These are phyloP conservation scores for Sarcocystis neurona DNA, from an alignment of 169 alveolate genomes.

Conservation along the genomic window DNA sequence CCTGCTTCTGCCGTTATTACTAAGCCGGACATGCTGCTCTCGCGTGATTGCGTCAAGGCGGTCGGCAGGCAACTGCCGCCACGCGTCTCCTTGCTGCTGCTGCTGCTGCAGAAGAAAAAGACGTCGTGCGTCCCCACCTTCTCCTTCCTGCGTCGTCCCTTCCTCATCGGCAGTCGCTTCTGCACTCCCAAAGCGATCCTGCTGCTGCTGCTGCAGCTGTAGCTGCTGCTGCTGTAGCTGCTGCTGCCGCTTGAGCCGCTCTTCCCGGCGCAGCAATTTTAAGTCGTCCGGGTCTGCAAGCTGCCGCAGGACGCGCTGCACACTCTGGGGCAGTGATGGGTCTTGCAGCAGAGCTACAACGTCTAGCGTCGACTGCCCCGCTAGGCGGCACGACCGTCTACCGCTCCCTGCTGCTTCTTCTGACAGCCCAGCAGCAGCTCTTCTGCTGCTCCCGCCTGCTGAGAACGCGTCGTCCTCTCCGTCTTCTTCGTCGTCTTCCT, in stretches of 20 bases:
- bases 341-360: constrained; percentile 25
- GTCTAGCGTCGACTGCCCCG: constrained; percentile 25
- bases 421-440: too few species aligned
- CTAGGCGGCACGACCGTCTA: constrained; percentile 32
- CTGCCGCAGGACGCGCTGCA: constrained; percentile 22
- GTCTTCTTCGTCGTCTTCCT: too few species aligned
- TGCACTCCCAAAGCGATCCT: not conserved
- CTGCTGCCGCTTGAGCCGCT: constrained; percentile 25
- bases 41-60: constrained; percentile 4
- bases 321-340: constrained; percentile 19
- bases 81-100: too few species aligned
- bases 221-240: not conserved
- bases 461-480: too few species aligned
- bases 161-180: not conserved
- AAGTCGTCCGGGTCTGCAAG: constrained; percentile 31
- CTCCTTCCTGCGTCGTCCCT: not conserved
- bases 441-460: too few species aligned
- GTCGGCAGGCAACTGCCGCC: constrained; percentile 1
- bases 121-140: not conserved
- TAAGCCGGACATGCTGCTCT: constrained; percentile 13
- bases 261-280: constrained; percentile 20
- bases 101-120: too few species aligned
- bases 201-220: constrained; percentile 38
- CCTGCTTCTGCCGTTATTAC: too few species aligned
- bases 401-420: too few species aligned